Evolutionary conservation across 805 yeast genomes (phyloP), one percentile per base, ranked within the genome.

Genomic region (Lachancea nothofagi): DNA sequence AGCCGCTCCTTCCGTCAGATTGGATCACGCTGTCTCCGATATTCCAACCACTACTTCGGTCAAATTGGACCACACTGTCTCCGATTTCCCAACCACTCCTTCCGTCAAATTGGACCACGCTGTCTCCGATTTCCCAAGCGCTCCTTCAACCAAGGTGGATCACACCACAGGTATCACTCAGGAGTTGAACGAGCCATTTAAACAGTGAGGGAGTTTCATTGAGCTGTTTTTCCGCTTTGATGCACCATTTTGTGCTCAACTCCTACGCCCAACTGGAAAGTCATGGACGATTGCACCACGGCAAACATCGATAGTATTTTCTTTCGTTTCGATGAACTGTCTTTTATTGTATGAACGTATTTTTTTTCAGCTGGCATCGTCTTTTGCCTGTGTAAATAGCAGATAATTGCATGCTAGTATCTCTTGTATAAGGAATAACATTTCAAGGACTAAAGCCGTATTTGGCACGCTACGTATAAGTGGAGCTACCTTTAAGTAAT

Each of bases 1-100:
- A 28, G 61, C 69, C 33, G 61, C 64, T 34, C 57, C 66, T 41
- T 44, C 56, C 27, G 55, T 66, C 31, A 33, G 34, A 20, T 28
- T 43, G 29, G 36, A 36, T 26, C 31, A 28, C n/a, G 12, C 25
- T 10, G 41, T 37, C 31, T 14, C 34, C 10, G 41, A 41, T 7
- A 26, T 66, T 41, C 70, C 73, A 28, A 61, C 69, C 33, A 60
- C 64, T 34, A 57, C 66, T 41, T 44, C 56, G 26, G 55, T 66
- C 31, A 33, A 38, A 20, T 28, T 43, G 29, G 36, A 36, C 30
- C 31, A 28, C n/a, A 14, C 25, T 10, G 41, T 37, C 31, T 14
- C 67, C 31, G 57, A 60, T 24, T 67, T 66, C 41, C 70, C 73
- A 28, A 61, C 69, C 33, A 60, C 64, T 34, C 57, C 66, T 41